Evolutionary conservation across 1,284 basidiomycete species (phyloP).

Genomic region (Ceratobasidium sp.): DNA sequence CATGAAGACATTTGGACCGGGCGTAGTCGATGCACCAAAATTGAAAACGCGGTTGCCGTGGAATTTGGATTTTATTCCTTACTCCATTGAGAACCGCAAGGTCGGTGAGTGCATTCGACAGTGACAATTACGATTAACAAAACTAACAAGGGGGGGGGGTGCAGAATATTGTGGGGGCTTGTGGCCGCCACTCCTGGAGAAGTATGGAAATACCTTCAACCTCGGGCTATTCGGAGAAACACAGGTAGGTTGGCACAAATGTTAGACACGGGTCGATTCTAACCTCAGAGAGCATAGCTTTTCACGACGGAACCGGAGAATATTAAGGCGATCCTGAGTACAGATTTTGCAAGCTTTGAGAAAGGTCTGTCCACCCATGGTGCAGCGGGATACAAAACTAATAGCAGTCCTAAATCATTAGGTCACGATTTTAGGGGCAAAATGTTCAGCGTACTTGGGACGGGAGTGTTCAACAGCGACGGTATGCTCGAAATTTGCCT

Average conservation of each 20-base stretch:
- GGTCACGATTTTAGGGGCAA: not conserved
- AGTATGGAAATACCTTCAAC: constrained; percentile 23
- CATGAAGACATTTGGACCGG: constrained; percentile 33
- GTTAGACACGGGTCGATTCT: not conserved
- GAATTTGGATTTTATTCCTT: constrained; percentile 23
- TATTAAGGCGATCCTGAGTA: constrained; percentile 27
- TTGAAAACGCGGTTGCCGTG: constrained; percentile 5
- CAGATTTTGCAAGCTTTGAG: constrained; percentile 32
- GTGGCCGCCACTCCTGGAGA: not conserved
- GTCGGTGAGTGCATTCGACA: constrained; percentile 2
- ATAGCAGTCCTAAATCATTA: not conserved
- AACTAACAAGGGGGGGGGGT: not conserved
- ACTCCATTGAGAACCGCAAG: not conserved
- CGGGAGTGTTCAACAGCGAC: constrained; percentile 48
- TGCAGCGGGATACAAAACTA: not conserved
- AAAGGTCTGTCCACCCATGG: constrained; percentile 8
- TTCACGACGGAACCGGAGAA: constrained; percentile 23
- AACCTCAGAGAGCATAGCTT: not conserved
- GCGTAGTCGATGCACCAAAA: constrained; percentile 23
- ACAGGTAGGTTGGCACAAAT: not conserved
- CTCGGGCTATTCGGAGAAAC: constrained; percentile 20
- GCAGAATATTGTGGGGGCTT: constrained; percentile 18
- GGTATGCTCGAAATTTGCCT: not conserved
- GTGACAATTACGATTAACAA: not conserved
- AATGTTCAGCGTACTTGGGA: constrained; percentile 42